Evolutionary conservation across 177 flowering plant genomes (phyloP), one percentile per base, ranked within the genome.

Genomic region (Telopea speciosissima): DNA sequence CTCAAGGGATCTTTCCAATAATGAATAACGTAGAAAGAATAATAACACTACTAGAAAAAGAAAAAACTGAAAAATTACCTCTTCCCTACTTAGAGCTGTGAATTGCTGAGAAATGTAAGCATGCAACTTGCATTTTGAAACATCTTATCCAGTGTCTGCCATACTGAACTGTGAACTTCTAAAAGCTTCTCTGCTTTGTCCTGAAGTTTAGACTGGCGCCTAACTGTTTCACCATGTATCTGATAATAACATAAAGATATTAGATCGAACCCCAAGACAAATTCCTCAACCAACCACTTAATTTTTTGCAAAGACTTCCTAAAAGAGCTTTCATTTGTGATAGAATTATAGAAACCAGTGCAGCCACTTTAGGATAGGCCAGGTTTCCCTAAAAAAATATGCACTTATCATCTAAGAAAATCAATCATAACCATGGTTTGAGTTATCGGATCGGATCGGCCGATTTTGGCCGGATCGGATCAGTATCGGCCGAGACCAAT

Each of bases 211-310:
- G 86, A 56, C 67, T 84, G 86, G 59, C 87, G 31, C 33, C 97
- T 76, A 28, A 96, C 78, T 28, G 97, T 83, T 81, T 96, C 98
- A 24, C 98, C 98, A 66, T 93, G 99, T 67, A 93, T 90, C 99
- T 92, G 83, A 40, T 52, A 69, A 81, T 33, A 59, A 24, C 63
- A 73, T 12, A 72, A 9, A 14, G 42, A 24, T 16, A 36, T 49
- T 19, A 70, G 58, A 28, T 40, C 14, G 3, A 70, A 24, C 58
- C 63, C 40, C 54, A n/a, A 24, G 17, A 54, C 21, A 14, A 8
- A 1, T 14, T n/a, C 14, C 25, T 8, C 8, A 22, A 49, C 12
- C 31, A 22, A 45, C 23, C 16, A 16, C 28, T 52, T 24, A 24
- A 6, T 14, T 52, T 52, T 14, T 52, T 33, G 40, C 40, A 3